Evolutionary conservation across 2,329 filamentous ascomycete species (phyloP).

Genomic region (Lasiodiplodia sp.): DNA sequence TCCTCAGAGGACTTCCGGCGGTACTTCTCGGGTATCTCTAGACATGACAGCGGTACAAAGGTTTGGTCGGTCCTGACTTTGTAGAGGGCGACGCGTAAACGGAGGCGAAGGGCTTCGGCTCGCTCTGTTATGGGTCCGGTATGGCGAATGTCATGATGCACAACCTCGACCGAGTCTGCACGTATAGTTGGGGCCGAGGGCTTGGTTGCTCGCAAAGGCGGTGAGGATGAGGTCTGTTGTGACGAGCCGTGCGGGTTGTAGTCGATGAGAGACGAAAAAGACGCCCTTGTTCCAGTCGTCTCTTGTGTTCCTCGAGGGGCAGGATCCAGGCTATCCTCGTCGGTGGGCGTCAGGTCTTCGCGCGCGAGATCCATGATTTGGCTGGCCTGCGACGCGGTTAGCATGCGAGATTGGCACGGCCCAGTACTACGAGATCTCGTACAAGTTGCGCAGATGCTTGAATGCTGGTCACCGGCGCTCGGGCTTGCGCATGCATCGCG

Average conservation of each 20-base stretch:
- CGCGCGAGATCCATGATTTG: slow-evolving; percentile 35
- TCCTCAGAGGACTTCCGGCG: slow-evolving; percentile 37
- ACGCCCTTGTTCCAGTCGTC: slow-evolving; percentile 44
- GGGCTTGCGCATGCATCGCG: background rate
- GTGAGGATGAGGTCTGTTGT: slow-evolving; percentile 22
- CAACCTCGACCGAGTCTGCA: slow-evolving; percentile 6
- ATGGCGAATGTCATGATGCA: background rate
- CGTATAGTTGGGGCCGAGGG: slow-evolving; percentile 14
- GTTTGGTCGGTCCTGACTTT: slow-evolving; percentile 78
- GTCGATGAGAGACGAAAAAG: slow-evolving; percentile 58
- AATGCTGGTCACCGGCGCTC: background rate
- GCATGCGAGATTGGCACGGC: background rate
- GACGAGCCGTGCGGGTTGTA: slow-evolving; percentile 49
- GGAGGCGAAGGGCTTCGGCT: slow-evolving; percentile 70
- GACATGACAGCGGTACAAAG: slow-evolving; percentile 67
- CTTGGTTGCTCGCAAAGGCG: slow-evolving; percentile 22
- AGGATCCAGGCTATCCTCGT: slow-evolving; percentile 43
- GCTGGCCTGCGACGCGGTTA: slow-evolving; percentile 19
- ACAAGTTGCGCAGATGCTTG: slow-evolving; percentile 18
- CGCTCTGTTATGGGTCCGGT: slow-evolving; percentile 52
- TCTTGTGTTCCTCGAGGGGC: slow-evolving; percentile 38
- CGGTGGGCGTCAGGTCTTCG: slow-evolving; percentile 42
- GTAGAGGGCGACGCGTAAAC: slow-evolving; percentile 76
- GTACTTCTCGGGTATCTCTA: slow-evolving; percentile 48
- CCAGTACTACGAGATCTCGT: background rate